Percentiles rank a stretch among this genome's conserved stretches.
phyloP scores from a whole-genome alignment of 2,329 filamentous ascomycete genomes.

The Clonostachys chloroleuca region DNA sequence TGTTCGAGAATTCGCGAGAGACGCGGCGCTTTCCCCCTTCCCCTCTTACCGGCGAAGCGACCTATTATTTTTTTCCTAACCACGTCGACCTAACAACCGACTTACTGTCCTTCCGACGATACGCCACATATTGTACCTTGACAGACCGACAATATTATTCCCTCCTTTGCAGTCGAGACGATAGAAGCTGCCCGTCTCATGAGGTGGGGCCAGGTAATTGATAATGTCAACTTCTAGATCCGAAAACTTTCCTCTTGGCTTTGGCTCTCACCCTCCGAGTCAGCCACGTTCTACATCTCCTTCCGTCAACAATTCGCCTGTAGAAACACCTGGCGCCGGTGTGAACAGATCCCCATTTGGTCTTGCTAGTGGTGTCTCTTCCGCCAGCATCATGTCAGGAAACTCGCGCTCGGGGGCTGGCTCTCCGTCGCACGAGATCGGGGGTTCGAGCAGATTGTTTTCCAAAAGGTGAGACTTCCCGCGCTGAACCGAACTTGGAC shows the following conservation, averaged over 20 bases:
- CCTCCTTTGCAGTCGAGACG: too few species aligned
- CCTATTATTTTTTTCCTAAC: neutral
- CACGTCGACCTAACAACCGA: neutral
- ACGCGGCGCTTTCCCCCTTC: neutral
- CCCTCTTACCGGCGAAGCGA: neutral
- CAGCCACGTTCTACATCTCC: slow-evolving; percentile 75
- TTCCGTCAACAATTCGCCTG: slow-evolving; percentile 74
- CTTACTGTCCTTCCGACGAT: neutral
- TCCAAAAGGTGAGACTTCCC: slow-evolving; percentile 65
- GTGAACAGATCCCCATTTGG: slow-evolving; percentile 69
- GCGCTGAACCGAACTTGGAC: neutral
- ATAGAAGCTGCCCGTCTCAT: slow-evolving; percentile 21
- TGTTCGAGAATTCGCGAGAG: too few species aligned
- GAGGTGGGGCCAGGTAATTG: slow-evolving; percentile 62
- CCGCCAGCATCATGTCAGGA: slow-evolving; percentile 53
- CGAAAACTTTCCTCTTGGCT: slow-evolving; percentile 83
- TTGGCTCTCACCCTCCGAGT: slow-evolving; percentile 64
- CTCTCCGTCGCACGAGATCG: slow-evolving; percentile 91
- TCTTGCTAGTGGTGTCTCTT: slow-evolving; percentile 57
- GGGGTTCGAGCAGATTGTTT: slow-evolving; percentile 69
- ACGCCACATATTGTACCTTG: neutral
- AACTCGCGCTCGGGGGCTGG: slow-evolving; percentile 77
- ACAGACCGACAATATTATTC: neutral
- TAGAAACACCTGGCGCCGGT: slow-evolving; percentile 56
- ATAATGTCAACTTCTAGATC: slow-evolving; percentile 91